Conservation (phyloP, 331 rosid species). For the Rosa hybrid region DNA sequence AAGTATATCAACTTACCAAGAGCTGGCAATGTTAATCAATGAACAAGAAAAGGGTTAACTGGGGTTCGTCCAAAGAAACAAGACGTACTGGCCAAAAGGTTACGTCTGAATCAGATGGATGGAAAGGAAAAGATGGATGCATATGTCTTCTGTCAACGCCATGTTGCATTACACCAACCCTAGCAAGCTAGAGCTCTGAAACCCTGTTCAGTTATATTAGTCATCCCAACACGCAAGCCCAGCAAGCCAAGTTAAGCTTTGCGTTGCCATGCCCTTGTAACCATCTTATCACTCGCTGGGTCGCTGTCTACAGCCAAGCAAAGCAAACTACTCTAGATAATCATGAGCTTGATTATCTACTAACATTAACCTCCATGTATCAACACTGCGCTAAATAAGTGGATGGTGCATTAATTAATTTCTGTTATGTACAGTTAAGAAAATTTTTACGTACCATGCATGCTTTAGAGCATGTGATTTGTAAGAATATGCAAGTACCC, state of each 20-base stretch:
- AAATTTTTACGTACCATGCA: neutral
- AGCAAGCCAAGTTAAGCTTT: constrained; percentile 5
- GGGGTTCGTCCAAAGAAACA: constrained; percentile 11
- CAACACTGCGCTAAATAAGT: neutral
- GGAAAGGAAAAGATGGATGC: constrained; percentile 27
- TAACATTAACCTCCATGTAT: neutral
- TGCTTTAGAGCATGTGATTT: neutral
- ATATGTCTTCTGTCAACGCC: constrained; percentile 29
- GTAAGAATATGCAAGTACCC: neutral
- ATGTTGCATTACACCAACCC: constrained; percentile 33
- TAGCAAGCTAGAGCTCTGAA: constrained; percentile 7
- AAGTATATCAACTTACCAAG: neutral
- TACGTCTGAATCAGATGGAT: constrained; percentile 35
- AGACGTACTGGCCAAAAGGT: constrained; percentile 16
- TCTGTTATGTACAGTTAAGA: neutral
- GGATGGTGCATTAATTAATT: too few relatives aligned
- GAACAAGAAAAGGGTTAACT: neutral
- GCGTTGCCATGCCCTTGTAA: neutral
- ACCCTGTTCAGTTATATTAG: constrained; percentile 9
- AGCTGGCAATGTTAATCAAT: neutral
- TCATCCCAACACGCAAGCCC: constrained; percentile 8
- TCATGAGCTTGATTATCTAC: neutral
- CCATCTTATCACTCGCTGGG: constrained; percentile 1
- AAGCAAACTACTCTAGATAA: neutral
- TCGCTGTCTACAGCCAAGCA: neutral